A percentile compares a stretch with the other conserved stretches of the same genome.
These are phyloP conservation scores for Entomophthora muscae DNA, from an alignment of 371 early-diverging fungal genomes.

Conservation along the genomic window DNA sequence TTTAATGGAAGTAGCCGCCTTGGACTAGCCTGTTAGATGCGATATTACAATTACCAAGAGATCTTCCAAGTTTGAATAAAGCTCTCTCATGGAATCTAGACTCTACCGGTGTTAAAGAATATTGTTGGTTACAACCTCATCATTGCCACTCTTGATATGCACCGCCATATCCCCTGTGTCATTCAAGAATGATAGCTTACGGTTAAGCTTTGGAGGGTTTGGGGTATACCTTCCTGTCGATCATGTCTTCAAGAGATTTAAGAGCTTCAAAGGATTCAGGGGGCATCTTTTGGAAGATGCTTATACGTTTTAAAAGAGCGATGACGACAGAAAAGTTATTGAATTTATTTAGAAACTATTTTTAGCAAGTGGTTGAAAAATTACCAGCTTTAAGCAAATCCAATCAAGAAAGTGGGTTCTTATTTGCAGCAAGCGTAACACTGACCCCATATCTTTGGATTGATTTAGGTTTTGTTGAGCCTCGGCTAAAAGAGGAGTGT, in stretches of 20 bases:
- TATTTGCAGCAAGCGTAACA: neutral
- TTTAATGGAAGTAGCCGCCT: neutral
- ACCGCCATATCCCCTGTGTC: neutral
- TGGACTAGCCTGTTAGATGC: neutral
- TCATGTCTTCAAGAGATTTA: neutral
- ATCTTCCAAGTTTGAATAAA: slow-evolving; percentile 3
- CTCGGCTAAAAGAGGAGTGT: neutral
- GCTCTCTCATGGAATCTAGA: neutral
- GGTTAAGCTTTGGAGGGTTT: neutral
- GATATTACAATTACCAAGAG: neutral
- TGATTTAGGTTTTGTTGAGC: neutral
- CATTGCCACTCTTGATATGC: neutral
- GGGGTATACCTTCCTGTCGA: neutral
- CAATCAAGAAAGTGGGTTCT: slow-evolving; percentile 2
- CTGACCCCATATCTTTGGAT: neutral
- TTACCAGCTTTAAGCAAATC: neutral
- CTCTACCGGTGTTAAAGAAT: neutral
- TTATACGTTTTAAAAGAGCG: neutral
- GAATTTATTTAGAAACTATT: neutral
- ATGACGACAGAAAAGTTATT: neutral
- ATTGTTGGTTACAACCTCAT: neutral
- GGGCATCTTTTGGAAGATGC: neutral
- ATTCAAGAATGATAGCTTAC: neutral
- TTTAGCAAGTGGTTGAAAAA: neutral
- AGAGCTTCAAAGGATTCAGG: neutral